Evolutionary conservation across 2,329 filamentous ascomycete genomes (phyloP).

Genomic region (Epichloe gansuensis): DNA sequence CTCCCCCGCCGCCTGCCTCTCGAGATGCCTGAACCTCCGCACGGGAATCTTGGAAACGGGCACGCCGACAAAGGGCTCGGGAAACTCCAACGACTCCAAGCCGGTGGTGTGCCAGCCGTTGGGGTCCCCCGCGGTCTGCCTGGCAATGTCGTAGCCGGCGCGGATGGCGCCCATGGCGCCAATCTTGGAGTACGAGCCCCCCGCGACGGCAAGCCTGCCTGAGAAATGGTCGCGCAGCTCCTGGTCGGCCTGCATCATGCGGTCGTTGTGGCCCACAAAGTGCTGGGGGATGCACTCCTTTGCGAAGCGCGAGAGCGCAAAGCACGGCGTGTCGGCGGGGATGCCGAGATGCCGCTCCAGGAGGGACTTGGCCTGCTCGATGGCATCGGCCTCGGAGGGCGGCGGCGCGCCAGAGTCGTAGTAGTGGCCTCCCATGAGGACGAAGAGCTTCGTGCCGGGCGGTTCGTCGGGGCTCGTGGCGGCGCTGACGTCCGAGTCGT

Average conservation of each 20-base stretch:
- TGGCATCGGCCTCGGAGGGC: constrained; percentile 52
- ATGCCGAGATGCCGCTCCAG: constrained; percentile 66
- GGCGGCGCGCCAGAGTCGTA: constrained; percentile 39
- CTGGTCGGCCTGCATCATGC: constrained; percentile 43
- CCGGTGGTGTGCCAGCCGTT: constrained; percentile 16
- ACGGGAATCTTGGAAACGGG: constrained; percentile 15
- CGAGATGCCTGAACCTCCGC: constrained; percentile 10
- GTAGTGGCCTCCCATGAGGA: constrained; percentile 91
- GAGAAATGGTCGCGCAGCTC: constrained; percentile 43
- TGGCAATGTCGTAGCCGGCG: constrained; percentile 23
- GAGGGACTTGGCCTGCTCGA: constrained; percentile 55
- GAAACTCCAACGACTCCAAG: constrained; percentile 15
- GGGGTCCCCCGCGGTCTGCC: constrained; percentile 7
- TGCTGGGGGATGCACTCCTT: constrained; percentile 84
- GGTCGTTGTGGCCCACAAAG: constrained; percentile 58
- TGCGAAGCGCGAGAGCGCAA: constrained; percentile 45
- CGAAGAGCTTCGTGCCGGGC: constrained; percentile 73
- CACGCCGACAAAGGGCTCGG: constrained; percentile 14
- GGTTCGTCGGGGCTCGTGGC: constrained; percentile 36
- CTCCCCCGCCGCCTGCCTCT: background rate
- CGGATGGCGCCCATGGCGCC: constrained; percentile 40
- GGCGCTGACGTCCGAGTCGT: constrained; percentile 54
- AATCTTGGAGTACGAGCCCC: constrained; percentile 39
- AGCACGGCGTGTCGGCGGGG: constrained; percentile 39
- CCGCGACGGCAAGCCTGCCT: constrained; percentile 51